Evolutionary conservation across 495 filamentous ascomycete species (phyloP), one percentile per base, ranked within the genome.

Genomic region (Neurospora sp.): DNA sequence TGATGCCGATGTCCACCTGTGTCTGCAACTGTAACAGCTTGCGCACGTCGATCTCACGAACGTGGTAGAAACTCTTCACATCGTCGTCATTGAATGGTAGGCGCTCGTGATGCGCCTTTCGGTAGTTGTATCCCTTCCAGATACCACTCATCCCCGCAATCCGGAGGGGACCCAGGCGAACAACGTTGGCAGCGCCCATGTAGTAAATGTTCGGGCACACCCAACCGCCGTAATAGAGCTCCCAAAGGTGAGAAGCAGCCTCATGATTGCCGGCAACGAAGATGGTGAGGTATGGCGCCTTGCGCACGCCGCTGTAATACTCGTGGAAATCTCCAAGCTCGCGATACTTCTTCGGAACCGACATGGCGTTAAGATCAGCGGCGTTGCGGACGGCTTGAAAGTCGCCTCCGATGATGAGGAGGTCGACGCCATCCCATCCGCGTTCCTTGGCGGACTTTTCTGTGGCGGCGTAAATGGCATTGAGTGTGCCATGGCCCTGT

Each of bases 191-290:
- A 14, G 94, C 94, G 53, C 96, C 96, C 75, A 98, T 81, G 83
- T 97, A 99, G 84, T 96, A 99, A 70, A 99, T 99, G 70, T 95
- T 97, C 20, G 92, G 94, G 1, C 95, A 95, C 2, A 93, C 96
- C 96, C 96, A 99, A 44, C 96, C 96, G 48, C 96, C 96, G 79
- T 98, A 97, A 83, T 93, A 96, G 3, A 99, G 87, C 78, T 99
- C 96, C 83, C 87, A 94, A 0, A 97, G 79, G 78, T 98, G 86
- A 40, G 91, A 93, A 73, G 91, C 90, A 0, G 96, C 94, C 80
- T 99, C 96, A 74, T 99, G 96, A 78, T 99, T 99, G 8, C 96
- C 96, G 44, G 90, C 94, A 69, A 97, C 88, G 80, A 98, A 98
- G 71, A 98, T 83, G 20, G 96, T 99, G 37, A 96, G 83, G 75